These are phyloP conservation scores for Andrographis paniculata DNA, from an alignment of 305 asterid genomes.

Conservation along the genomic window DNA sequence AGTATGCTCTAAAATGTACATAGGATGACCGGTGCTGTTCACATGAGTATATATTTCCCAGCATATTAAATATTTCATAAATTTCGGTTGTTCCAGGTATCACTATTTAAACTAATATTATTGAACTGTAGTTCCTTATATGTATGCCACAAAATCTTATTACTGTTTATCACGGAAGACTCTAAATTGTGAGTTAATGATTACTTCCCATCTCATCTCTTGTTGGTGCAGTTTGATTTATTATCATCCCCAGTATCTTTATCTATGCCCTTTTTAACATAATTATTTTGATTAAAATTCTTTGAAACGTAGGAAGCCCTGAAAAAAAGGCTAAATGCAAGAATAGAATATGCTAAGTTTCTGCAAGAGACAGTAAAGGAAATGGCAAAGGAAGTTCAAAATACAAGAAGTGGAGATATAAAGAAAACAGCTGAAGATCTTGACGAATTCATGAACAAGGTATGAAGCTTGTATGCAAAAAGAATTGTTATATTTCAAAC, in stretches of 20 bases:
- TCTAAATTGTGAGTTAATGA: not conserved
- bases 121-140: conserved; percentile 1
- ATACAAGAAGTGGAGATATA: conserved; percentile 82
- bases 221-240: not conserved
- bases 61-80: too few species aligned
- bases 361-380: conserved; percentile 98
- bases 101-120: conserved; percentile 7
- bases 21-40: conserved; percentile 1
- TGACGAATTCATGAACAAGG: conserved; percentile 90
- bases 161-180: conserved; percentile 5
- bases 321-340: conserved; percentile 71
- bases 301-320: conserved; percentile 63
- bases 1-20: conserved; percentile 1
- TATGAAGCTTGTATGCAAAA: conserved; percentile 21
- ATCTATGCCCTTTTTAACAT: conserved; percentile 12
- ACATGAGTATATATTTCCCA: too few species aligned
- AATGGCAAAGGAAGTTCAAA: conserved; percentile 98
- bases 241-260: conserved; percentile 10
- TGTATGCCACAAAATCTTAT: conserved; percentile 3
- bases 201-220: not conserved
- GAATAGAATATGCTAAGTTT: conserved; percentile 95
- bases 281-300: conserved; percentile 20
- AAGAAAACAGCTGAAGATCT: conserved; percentile 98
- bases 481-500: conserved; percentile 2
- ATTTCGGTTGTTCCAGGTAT: not conserved